Evolutionary conservation across 306 rosid genomes (phyloP), one percentile per base, ranked within the genome.

Genomic region (Biancaea sappan): DNA sequence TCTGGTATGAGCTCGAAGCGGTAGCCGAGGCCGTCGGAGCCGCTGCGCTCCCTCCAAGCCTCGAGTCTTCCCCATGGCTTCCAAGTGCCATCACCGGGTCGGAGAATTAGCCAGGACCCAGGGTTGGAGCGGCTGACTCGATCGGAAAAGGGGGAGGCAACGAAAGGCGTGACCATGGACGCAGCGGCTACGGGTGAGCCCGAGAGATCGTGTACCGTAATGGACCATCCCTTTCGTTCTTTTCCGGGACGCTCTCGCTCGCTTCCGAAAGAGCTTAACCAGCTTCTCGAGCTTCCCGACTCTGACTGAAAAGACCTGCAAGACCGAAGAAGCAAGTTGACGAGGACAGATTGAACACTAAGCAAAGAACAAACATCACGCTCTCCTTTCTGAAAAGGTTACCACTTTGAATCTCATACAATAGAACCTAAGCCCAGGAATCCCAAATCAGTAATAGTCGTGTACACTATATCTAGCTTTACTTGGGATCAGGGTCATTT

Each of bases 31-130:
- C 90, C 90, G 10, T 89, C 92, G 5, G 92, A 87, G 11, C 88
- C 79, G 0, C 95, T 88, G 0, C 95, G 88, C 50, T 89, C 95
- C 5, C 95, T 92, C 95, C 95, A 89, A 0, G 95, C 95, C 58
- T 89, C 90, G 13, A 89, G 87, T 9, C 84, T 73, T 16, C 95
- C 95, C 95, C 92, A 87, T 0, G 95, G 92, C 56, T 87, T 87
- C 95, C 95, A 89, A 0, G 92, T 89, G 8, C 86, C 87, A 0
- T 83, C 95, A 0, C 92, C 91, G 0, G 95, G 95, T 0, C 95
- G 87, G 16, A 89, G 88, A 35, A 89, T 89, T 13, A 87, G 88
- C 95, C 95, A 89, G 1, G 95, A 81, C 3, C 95, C 95, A 0
- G 95, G 92, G 66, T 83, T 89, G 2, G 95, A 87, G 57, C 92